Evolutionary conservation across 1,284 basidiomycete genomes (phyloP), one percentile per base, ranked within the genome.

Genomic region (Anthracocystis panici-leucophaei): DNA sequence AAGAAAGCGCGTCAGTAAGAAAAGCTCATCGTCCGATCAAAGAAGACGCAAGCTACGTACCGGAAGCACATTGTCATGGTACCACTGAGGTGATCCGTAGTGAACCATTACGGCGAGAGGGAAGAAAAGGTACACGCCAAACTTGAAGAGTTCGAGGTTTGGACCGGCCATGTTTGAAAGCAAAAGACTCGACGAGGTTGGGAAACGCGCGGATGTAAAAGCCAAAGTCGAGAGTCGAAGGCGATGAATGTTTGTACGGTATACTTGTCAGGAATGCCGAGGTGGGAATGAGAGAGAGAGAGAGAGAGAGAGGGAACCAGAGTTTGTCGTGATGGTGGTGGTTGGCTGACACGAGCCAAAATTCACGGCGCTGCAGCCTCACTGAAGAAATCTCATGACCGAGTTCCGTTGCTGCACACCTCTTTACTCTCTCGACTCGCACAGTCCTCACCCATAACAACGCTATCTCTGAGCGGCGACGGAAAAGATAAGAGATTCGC

Each of bases 41-140:
- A 52, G 20, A 11, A 20, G 35, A 29, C 7, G 20, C 8, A 10
- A 10, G 16, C 16, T 18, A 67, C 92, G 75, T 85, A 93, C 93
- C 11, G 94, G 93, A 44, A 92, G 86, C 44, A 95, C 93, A 77
- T 93, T 88, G 48, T 88, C 87, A 51, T 89, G 88, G 82, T 95
- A 96, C 93, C 93, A 97, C 41, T 92, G 89, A 5, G 93, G 92
- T 85, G 94, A 92, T 57, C 94, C 93, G 82, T 93, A 95, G 85
- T 95, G 92, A 57, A 94, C 87, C 86, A 96, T 90, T 27, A 93
- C 90, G 46, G 89, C 88, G 56, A 95, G 89, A 0, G 94, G 94
- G 74, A 95, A 91, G 84, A 94, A 93, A 65, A 96, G 90, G 86
- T 97, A 77, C 50, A 84, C 42, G 29, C 80, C 79, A 54, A 84